Percentiles rank a stretch among this genome's conserved stretches.
Evolutionary conservation across 2,329 filamentous ascomycete species (phyloP).

Genomic region (Monilinia fructicola): DNA sequence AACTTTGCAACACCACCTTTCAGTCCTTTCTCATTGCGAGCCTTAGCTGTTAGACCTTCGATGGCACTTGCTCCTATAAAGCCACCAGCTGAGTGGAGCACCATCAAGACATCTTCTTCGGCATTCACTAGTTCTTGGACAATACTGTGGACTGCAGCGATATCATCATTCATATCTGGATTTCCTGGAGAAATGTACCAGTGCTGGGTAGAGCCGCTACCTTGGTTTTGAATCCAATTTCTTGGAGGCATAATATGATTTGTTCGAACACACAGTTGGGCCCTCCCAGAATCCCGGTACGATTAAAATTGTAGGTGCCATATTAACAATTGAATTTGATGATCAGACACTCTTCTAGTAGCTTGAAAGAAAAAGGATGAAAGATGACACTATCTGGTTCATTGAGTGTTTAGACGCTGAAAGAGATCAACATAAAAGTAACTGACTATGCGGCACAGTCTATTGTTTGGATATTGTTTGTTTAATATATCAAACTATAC

Average conservation of each 20-base stretch:
- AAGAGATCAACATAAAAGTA: background rate
- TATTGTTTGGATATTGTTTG: background rate
- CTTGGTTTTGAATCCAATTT: slow-evolving; percentile 17
- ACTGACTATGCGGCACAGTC: background rate
- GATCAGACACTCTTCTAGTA: background rate
- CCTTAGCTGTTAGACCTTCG: slow-evolving; percentile 27
- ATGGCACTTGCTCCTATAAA: slow-evolving; percentile 33
- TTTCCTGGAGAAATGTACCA: slow-evolving; percentile 29
- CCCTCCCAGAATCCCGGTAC: slow-evolving; percentile 38
- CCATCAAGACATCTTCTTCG: slow-evolving; percentile 30
- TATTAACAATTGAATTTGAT: background rate
- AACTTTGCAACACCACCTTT: slow-evolving; percentile 32
- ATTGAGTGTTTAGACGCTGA: background rate
- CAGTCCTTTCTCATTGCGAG: slow-evolving; percentile 15
- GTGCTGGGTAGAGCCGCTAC: slow-evolving; percentile 29
- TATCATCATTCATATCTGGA: slow-evolving; percentile 34
- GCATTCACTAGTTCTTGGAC: slow-evolving; percentile 28
- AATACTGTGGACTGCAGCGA: slow-evolving; percentile 28
- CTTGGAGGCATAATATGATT: slow-evolving; percentile 25
- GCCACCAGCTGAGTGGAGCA: slow-evolving; percentile 34
- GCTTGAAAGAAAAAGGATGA: background rate
- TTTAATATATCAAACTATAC: background rate
- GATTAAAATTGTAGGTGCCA: slow-evolving; percentile 30
- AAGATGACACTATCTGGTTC: background rate
- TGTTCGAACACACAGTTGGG: slow-evolving; percentile 28